phyloP scores from a whole-genome alignment of 495 filamentous ascomycete species.

The Recurvomyces mirabilis region DNA sequence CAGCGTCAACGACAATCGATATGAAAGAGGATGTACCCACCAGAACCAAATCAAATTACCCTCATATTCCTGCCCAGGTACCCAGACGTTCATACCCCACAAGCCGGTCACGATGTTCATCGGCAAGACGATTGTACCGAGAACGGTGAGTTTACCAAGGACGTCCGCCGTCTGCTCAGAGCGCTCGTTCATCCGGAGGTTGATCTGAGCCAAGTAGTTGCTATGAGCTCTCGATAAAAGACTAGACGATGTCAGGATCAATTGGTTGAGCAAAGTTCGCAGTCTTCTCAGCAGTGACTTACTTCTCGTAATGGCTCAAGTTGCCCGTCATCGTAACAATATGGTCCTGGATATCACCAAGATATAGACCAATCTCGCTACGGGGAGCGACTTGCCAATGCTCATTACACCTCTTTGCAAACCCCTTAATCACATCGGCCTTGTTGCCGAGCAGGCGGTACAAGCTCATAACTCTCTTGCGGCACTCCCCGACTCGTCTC shows the following conservation, averaged over 20 bases:
- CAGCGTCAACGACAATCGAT: too few species aligned
- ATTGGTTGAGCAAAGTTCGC: constrained; percentile 2
- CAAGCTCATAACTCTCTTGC: constrained; percentile 92
- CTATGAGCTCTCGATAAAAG: constrained; percentile 84
- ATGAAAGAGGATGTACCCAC: too few species aligned
- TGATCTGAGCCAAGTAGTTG: constrained; percentile 91
- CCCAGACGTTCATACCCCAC: constrained; percentile 94
- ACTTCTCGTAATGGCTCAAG: constrained; percentile 92
- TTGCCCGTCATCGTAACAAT: constrained; percentile 97
- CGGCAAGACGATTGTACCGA: constrained; percentile 92
- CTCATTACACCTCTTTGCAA: constrained; percentile 97
- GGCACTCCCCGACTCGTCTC: constrained; percentile 77
- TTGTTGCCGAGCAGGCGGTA: constrained; percentile 92
- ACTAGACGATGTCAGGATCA: constrained; percentile 40
- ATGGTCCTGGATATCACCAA: constrained; percentile 97
- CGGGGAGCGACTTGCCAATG: constrained; percentile 93
- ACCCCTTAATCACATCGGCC: constrained; percentile 96
- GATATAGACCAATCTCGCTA: constrained; percentile 87
- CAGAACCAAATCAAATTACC: constrained; percentile 51
- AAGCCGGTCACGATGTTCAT: constrained; percentile 98
- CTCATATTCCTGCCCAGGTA: constrained; percentile 72
- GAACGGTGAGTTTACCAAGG: constrained; percentile 84
- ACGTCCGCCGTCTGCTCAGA: constrained; percentile 93
- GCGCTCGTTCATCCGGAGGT: constrained; percentile 94
- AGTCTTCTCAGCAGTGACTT: constrained; percentile 28